Base-by-base conservation (phyloP, 2,329 filamentous ascomycete genomes). In the Ceratocystiopsis brevicomis region DNA sequence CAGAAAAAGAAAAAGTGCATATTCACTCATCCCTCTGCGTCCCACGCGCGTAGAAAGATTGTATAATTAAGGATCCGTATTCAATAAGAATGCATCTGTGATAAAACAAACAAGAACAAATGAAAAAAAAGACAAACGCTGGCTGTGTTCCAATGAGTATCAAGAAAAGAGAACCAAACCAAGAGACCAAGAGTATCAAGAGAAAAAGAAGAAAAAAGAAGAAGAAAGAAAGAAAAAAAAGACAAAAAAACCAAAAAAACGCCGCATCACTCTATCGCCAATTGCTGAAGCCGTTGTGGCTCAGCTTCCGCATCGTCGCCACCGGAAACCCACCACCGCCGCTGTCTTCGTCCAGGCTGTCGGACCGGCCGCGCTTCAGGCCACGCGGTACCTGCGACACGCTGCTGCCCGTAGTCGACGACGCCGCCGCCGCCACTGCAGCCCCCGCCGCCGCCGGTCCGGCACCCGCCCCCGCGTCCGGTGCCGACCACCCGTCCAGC, bases 301-400 rank as follows among this genome's bases (percentile, higher is more conserved):
- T 50, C 35, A 40, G 47, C 50, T 48, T 48, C 33, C 44, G 49
- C 45, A 50, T 52, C 35, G 46, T 32, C 15, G 42, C 25, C 39
- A 48, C 47, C 6, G 49, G 50, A 41, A 52, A 52, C 14, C 48
- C 47, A 19, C 45, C 25, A 12, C 25, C 10, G 41, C 48, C n/a
- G 39, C 34, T 38, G n/a, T 18, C 16, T 10, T 47, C 52, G 13
- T 54, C 57, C 1, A 53, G 44, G 47, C 56, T 57, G 41, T 59
- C 57, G 8, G 52, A 51, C 39, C 57, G 56, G 36, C 52, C 51
- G 14, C 58, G 53, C 53, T 59, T 60, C 47, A 53, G 57, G 12
- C 54, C 50, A 15, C 47, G 49, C 14, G n/a, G 19, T 18, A 42
- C 14, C 39, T 35, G 33, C 32, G 25, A 2, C 6, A 9, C 25